Conservation (phyloP, 768 basidiomycete genomes). For the Trametes punicea region DNA sequence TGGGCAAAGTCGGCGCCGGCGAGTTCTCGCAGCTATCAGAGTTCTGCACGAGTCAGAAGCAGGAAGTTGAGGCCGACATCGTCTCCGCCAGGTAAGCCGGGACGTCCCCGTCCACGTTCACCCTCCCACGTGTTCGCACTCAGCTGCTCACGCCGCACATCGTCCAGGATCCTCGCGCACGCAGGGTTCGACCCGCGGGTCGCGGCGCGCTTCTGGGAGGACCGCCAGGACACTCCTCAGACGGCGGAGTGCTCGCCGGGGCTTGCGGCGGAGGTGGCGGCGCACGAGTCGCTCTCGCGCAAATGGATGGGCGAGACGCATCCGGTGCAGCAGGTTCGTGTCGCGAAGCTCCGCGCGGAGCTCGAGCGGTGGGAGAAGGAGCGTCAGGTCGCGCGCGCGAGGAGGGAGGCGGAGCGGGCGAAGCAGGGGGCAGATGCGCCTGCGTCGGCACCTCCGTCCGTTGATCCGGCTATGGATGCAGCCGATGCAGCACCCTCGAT, state of each 20-base stretch:
- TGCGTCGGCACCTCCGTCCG: not conserved
- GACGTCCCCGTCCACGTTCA: constrained; percentile 2
- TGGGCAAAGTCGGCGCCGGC: constrained; percentile 73
- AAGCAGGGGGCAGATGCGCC: not conserved
- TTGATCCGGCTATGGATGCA: not conserved
- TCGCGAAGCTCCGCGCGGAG: constrained; percentile 60
- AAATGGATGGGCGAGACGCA: constrained; percentile 51
- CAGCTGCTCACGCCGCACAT: not conserved
- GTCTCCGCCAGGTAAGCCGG: constrained; percentile 73
- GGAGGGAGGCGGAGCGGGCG: constrained; percentile 8
- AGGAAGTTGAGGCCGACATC: constrained; percentile 92
- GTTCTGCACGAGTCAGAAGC: constrained; percentile 72
- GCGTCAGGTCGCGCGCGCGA: constrained; percentile 29
- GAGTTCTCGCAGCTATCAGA: constrained; percentile 71
- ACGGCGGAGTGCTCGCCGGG: constrained; percentile 45
- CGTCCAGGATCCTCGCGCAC: constrained; percentile 76
- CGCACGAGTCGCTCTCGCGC: constrained; percentile 17
- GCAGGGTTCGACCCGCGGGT: constrained; percentile 86
- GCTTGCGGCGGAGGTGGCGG: constrained; percentile 18
- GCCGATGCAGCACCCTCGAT: too few relatives aligned
- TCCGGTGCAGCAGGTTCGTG: constrained; percentile 64
- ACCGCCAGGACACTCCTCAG: constrained; percentile 38
- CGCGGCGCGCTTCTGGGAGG: constrained; percentile 84
- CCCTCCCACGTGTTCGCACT: not conserved
- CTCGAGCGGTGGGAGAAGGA: constrained; percentile 68